Percentiles rank a stretch among this genome's conserved stretches.
Evolutionary conservation across 495 filamentous ascomycete species (phyloP).

Genomic region (Gamarada debralockiae): DNA sequence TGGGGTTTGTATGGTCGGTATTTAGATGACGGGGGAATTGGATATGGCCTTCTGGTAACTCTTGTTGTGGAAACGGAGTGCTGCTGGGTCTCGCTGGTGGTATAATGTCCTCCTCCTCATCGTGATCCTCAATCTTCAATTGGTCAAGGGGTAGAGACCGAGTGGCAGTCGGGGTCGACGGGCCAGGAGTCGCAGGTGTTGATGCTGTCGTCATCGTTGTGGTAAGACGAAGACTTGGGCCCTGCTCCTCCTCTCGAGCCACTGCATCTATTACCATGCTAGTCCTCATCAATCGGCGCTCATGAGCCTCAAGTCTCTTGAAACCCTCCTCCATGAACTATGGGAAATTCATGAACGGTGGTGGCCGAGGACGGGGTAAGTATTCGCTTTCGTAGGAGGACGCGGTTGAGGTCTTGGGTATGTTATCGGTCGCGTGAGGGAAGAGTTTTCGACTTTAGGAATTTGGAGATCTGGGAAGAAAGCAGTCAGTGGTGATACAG

Average conservation of each 20-base stretch:
- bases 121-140: constrained; percentile 9
- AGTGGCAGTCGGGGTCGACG: constrained; percentile 47
- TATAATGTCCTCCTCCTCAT: constrained; percentile 29
- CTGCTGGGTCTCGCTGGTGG: constrained; percentile 51
- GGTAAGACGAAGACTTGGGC: constrained; percentile 6
- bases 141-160: constrained; percentile 34
- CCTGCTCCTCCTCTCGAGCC: constrained; percentile 11
- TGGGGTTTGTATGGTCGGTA: not conserved
- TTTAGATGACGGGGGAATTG: constrained; percentile 13
- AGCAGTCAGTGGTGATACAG: no score
- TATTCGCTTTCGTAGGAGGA: not conserved
- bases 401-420: no score
- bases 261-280: constrained; percentile 5
- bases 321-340: not conserved
- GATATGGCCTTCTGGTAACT: constrained; percentile 28
- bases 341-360: not conserved
- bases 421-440: no score
- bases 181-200: constrained; percentile 36
- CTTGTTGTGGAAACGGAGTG: constrained; percentile 52
- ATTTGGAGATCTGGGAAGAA: no score
- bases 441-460: no score
- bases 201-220: constrained; percentile 47
- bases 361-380: not conserved
- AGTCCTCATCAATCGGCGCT: not conserved
- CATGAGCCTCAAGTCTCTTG: not conserved